phyloP scores from a whole-genome alignment of 208 protist genomes.

The Crithidia acanthocephali region DNA sequence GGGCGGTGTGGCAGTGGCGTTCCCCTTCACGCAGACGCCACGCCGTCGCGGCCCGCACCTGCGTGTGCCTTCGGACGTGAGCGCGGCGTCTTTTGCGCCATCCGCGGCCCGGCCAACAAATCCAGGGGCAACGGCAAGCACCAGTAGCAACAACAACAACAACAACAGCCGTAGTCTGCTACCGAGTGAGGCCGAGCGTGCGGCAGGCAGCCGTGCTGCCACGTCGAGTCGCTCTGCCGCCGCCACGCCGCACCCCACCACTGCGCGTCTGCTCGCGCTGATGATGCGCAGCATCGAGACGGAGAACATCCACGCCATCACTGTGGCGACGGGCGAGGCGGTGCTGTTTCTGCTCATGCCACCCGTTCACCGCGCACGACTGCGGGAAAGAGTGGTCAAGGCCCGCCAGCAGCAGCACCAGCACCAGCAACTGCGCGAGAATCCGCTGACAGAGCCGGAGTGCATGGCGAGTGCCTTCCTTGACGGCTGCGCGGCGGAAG shows the following conservation, averaged over 20 bases:
- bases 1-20: background rate
- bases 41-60: conserved; percentile 6
- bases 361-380: conserved; percentile 6
- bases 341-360: conserved; percentile 27
- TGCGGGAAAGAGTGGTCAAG: conserved; percentile 14
- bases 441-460: conserved; percentile 6
- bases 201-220: background rate
- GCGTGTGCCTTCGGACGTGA: conserved; percentile 14
- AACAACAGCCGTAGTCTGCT: background rate
- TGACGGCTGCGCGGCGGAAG: conserved; percentile 6
- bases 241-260: too few relatives aligned
- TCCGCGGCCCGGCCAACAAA: background rate
- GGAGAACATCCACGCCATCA: conserved; percentile 17
- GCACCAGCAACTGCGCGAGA: background rate
- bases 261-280: conserved; percentile 13
- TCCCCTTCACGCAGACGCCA: conserved; percentile 1
- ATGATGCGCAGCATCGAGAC: conserved; percentile 24
- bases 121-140: background rate
- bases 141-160: background rate
- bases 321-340: conserved; percentile 8
- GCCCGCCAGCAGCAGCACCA: conserved; percentile 2
- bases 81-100: background rate
- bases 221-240: too few relatives aligned
- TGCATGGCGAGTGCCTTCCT: conserved; percentile 1
- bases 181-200: background rate